Percentiles rank a stretch among this genome's conserved stretches.
Evolutionary conservation across 164 flowering plant genomes (phyloP).

Genomic region (Hamamelis virginiana): DNA sequence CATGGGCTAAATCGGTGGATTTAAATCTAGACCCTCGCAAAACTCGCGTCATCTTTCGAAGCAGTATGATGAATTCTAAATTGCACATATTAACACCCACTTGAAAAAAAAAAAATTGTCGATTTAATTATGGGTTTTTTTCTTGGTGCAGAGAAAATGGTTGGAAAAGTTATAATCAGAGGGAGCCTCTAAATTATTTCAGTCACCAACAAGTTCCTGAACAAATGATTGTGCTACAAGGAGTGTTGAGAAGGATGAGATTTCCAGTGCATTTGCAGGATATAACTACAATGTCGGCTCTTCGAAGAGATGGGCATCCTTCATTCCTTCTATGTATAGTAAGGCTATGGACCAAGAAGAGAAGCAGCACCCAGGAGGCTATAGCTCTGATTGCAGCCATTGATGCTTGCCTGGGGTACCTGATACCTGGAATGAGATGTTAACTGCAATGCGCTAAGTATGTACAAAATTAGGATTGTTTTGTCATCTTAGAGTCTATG

Average conservation of each 20-base stretch:
- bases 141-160: constrained; percentile 58
- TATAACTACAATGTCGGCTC: constrained; percentile 63
- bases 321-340: constrained; percentile 59
- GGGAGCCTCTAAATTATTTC: constrained; percentile 45
- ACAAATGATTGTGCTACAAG: constrained; percentile 46
- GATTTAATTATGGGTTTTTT: not conserved
- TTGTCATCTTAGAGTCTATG: not conserved
- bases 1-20: constrained; percentile 93
- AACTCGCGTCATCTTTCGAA: constrained; percentile 68
- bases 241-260: constrained; percentile 63
- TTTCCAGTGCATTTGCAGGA: constrained; percentile 76
- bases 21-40: constrained; percentile 58
- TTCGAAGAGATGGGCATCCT: constrained; percentile 86
- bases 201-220: constrained; percentile 50
- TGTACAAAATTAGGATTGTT: not conserved
- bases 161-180: constrained; percentile 77
- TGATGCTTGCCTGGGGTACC: constrained; percentile 77
- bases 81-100: too few species aligned
- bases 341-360: constrained; percentile 31
- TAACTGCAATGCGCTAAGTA: constrained; percentile 29
- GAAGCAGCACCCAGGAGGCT: constrained; percentile 24
- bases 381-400: constrained; percentile 57
- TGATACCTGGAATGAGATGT: constrained; percentile 60
- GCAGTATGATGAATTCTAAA: too few species aligned
- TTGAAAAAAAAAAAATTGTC: too few species aligned